phyloP scores from a whole-genome alignment of 1,139 yeast genomes.

The Kluyveromyces sp. region DNA sequence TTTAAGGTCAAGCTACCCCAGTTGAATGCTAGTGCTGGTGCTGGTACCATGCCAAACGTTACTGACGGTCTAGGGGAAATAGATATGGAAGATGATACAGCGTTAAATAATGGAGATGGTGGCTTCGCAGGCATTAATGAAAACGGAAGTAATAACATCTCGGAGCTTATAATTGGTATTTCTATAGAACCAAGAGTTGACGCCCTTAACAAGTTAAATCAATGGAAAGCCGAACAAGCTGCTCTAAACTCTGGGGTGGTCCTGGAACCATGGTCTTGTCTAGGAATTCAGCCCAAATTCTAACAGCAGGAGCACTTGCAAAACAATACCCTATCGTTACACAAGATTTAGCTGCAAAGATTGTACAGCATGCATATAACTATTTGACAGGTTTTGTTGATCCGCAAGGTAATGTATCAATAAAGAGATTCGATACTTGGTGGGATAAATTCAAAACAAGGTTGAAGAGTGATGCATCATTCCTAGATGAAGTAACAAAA shows the following conservation, averaged over 20 bases:
- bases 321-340: constrained; percentile 32
- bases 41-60: constrained; percentile 15
- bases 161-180: constrained; percentile 63
- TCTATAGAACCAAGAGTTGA: constrained; percentile 65
- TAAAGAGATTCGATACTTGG: constrained; percentile 89
- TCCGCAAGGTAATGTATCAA: constrained; percentile 68
- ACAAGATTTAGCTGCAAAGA: constrained; percentile 64
- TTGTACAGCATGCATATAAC: constrained; percentile 87
- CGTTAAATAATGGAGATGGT: constrained; percentile 27
- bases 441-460: constrained; percentile 84
- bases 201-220: constrained; percentile 26
- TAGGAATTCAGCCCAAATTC: constrained; percentile 21
- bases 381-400: constrained; percentile 81
- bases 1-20: constrained; percentile 58
- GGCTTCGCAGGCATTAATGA: not conserved
- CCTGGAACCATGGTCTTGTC: constrained; percentile 28
- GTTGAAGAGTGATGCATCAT: constrained; percentile 71
- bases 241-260: constrained; percentile 11
- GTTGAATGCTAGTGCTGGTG: constrained; percentile 8
- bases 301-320: constrained; percentile 31
- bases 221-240: constrained; percentile 20
- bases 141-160: constrained; percentile 20
- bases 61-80: constrained; percentile 34
- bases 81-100: constrained; percentile 34
- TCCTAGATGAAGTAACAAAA: constrained; percentile 44